These are phyloP conservation scores for Lolium rigidum DNA, from an alignment of 176 grass and related monocot species.

Conservation along the genomic window DNA sequence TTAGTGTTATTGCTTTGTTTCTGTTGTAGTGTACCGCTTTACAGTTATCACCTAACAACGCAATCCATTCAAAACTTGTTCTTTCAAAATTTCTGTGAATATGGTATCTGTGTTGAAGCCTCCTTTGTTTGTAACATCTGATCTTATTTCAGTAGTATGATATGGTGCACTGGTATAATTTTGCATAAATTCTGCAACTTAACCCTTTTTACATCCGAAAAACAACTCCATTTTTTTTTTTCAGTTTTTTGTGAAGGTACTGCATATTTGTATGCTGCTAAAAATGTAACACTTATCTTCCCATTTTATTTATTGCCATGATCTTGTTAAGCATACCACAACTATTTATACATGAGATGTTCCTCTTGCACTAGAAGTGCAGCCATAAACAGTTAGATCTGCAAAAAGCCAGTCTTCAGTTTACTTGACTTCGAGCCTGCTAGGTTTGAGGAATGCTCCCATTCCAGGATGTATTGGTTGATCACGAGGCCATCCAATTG, in stretches of 20 bases:
- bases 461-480: background rate
- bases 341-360: background rate
- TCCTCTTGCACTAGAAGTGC: background rate
- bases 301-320: background rate
- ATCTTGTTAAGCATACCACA: background rate
- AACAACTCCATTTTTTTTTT: background rate
- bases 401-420: background rate
- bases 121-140: background rate
- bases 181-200: background rate
- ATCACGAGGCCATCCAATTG: background rate
- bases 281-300: background rate
- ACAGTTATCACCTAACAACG: too few species aligned
- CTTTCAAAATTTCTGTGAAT: background rate
- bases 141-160: background rate
- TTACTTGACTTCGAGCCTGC: background rate
- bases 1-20: constrained; percentile 23
- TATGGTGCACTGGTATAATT: background rate
- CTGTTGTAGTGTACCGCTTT: background rate
- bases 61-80: too few species aligned
- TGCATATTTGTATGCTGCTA: background rate
- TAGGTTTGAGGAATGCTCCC: constrained; percentile 2
- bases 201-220: background rate
- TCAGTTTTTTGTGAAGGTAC: background rate
- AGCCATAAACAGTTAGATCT: background rate
- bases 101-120: background rate